These are phyloP conservation scores for Diplodia scrobiculata DNA, from an alignment of 2,329 filamentous ascomycete genomes.

Conservation along the genomic window DNA sequence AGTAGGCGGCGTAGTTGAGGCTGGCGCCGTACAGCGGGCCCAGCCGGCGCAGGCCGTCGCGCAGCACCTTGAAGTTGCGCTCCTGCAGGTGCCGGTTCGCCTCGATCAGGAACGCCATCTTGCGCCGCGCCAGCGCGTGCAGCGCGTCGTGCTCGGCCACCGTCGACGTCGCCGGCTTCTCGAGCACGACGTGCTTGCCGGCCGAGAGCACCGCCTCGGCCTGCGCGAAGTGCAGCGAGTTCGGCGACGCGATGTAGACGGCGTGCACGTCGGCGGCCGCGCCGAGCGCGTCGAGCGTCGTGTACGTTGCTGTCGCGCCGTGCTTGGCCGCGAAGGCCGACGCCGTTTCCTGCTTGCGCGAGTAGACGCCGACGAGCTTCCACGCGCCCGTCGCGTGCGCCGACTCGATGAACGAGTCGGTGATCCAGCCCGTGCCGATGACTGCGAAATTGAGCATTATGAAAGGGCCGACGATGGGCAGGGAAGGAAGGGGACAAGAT, in stretches of 20 bases:
- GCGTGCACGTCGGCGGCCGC: conserved; percentile 45
- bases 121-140: conserved; percentile 46
- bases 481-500: neutral
- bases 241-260: conserved; percentile 55
- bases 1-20: conserved; percentile 51
- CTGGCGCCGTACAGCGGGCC: conserved; percentile 50
- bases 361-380: conserved; percentile 52
- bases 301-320: conserved; percentile 42
- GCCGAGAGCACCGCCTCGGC: conserved; percentile 48
- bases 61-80: conserved; percentile 52
- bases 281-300: conserved; percentile 45
- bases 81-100: conserved; percentile 56
- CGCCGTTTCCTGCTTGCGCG: conserved; percentile 49
- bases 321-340: conserved; percentile 50
- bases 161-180: conserved; percentile 53
- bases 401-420: conserved; percentile 50
- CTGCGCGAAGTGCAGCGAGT: conserved; percentile 52
- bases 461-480: neutral
- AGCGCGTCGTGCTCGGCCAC: conserved; percentile 48
- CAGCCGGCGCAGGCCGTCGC: conserved; percentile 43
- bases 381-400: conserved; percentile 50
- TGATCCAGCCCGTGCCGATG: conserved; percentile 56
- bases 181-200: conserved; percentile 54
- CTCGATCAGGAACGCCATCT: conserved; percentile 51
- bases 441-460: conserved; percentile 48